These are phyloP conservation scores for Fistulinella prunicolor DNA, from an alignment of 768 basidiomycete species.

Conservation along the genomic window DNA sequence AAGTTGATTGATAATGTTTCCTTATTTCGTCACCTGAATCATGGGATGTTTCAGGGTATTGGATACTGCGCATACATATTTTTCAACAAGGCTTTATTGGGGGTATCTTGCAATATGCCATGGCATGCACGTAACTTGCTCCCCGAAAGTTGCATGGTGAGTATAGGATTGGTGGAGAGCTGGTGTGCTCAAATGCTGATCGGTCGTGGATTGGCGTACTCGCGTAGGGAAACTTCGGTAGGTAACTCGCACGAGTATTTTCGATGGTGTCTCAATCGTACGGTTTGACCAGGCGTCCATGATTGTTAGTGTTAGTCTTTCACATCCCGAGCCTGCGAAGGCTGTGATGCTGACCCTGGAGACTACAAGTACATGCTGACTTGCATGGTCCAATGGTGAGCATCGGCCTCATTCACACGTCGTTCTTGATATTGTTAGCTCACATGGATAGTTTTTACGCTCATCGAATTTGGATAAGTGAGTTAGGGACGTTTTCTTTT, in stretches of 20 bases:
- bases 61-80: slow-evolving; percentile 2
- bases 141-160: not conserved
- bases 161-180: not conserved
- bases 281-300: not conserved
- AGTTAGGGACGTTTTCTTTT: not conserved
- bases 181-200: not conserved
- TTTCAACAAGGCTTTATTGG: not conserved
- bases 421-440: not conserved
- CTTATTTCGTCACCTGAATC: not conserved
- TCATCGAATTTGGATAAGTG: slow-evolving; percentile 16
- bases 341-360: not conserved
- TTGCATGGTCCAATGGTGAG: slow-evolving; percentile 13
- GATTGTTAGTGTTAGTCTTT: slow-evolving; percentile 1
- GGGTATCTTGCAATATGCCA: not conserved
- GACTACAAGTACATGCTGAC: slow-evolving; percentile 1
- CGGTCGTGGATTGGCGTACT: not conserved
- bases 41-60: not conserved
- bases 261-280: not conserved
- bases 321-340: too few relatives aligned
- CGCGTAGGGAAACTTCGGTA: slow-evolving; percentile 4
- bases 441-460: slow-evolving; percentile 8
- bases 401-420: too few relatives aligned
- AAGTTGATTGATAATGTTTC: not conserved
- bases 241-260: not conserved
- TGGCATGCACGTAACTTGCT: not conserved